These are phyloP conservation scores for Calvatia gigantea DNA, from an alignment of 768 basidiomycete species.

Conservation along the genomic window DNA sequence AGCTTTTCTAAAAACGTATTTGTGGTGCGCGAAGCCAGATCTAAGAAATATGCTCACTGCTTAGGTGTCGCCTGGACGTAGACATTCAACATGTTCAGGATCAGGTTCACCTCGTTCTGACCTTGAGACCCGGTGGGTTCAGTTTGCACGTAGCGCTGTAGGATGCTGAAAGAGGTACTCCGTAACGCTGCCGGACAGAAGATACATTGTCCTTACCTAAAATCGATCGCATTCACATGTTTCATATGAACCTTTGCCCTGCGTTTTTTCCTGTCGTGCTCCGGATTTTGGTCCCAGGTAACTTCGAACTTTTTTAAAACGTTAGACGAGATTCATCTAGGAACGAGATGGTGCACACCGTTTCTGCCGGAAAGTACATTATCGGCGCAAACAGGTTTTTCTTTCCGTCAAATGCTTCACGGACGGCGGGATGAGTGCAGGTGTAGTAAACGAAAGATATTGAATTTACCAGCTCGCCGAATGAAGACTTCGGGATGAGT, in stretches of 20 bases:
- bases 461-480: slow-evolving; percentile 22
- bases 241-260: slow-evolving; percentile 18
- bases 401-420: slow-evolving; percentile 30
- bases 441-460: neutral
- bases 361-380: slow-evolving; percentile 16
- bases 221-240: slow-evolving; percentile 22
- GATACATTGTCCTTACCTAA: slow-evolving; percentile 17
- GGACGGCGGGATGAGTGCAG: neutral
- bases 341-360: neutral
- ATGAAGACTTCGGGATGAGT: slow-evolving; percentile 21
- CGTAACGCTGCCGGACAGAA: neutral
- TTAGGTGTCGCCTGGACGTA: slow-evolving; percentile 29
- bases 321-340: neutral
- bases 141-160: slow-evolving; percentile 6
- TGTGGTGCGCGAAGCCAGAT: neutral
- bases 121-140: neutral
- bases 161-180: neutral
- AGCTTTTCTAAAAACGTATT: slow-evolving; percentile 1
- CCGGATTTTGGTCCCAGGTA: neutral
- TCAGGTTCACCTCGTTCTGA: slow-evolving; percentile 9
- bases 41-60: slow-evolving; percentile 16
- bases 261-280: neutral
- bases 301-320: neutral
- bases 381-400: slow-evolving; percentile 27
- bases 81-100: slow-evolving; percentile 31